Evolutionary conservation across 441 rosid genomes (phyloP).

Genomic region (Adansonia rubrostipa): DNA sequence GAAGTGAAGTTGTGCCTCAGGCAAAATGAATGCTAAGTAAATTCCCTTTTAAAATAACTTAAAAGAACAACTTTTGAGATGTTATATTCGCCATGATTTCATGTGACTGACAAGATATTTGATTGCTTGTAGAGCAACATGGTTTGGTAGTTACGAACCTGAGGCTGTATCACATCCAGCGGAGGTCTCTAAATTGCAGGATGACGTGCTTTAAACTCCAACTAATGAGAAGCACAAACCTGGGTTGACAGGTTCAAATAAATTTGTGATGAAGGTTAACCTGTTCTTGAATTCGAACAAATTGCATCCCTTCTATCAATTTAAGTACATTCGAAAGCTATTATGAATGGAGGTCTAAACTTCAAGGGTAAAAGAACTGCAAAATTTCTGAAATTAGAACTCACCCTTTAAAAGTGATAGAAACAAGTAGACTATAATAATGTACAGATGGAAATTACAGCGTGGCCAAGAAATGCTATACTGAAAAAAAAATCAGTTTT

Average conservation of each 20-base stretch:
- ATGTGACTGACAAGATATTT: too few relatives aligned
- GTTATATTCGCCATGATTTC: too few relatives aligned
- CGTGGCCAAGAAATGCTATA: neutral
- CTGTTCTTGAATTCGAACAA: too few relatives aligned
- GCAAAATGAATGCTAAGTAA: too few relatives aligned
- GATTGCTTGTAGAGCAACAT: neutral
- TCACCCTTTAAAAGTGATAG: neutral
- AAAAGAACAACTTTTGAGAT: too few relatives aligned
- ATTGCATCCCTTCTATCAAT: too few relatives aligned
- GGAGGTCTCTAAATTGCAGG: neutral
- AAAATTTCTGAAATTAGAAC: neutral
- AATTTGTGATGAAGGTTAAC: neutral
- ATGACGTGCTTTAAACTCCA: constrained; percentile 9
- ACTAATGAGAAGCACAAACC: neutral
- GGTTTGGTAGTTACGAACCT: neutral
- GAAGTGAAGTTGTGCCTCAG: neutral
- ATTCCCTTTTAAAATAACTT: too few relatives aligned
- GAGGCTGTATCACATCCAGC: neutral
- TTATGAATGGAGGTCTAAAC: neutral
- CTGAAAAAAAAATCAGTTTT: neutral
- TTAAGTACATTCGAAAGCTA: neutral
- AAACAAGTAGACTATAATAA: neutral
- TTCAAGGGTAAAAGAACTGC: neutral
- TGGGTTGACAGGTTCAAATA: neutral
- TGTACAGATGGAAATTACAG: constrained; percentile 12